A percentile compares a stretch with the other conserved stretches of the same genome.
Conservation (phyloP, 2,329 filamentous ascomycete genomes). For the Cadophora gregata region DNA sequence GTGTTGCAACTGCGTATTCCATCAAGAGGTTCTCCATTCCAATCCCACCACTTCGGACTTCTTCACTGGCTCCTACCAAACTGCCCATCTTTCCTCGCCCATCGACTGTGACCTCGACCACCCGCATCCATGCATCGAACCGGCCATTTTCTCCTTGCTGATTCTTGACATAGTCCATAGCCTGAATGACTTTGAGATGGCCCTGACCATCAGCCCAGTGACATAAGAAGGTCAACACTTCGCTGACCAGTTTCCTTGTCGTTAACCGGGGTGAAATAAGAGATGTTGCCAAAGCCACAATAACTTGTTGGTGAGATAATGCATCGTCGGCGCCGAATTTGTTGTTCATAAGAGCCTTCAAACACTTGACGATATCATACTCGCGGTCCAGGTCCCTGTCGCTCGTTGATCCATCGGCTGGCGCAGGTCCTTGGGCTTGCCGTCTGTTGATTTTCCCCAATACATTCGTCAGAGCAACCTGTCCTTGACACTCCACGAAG, state of each 20-base stretch:
- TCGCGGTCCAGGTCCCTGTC: conserved; percentile 75
- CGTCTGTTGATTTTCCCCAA: conserved; percentile 92
- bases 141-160: conserved; percentile 90
- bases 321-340: conserved; percentile 98
- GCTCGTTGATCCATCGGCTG: conserved; percentile 55
- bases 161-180: conserved; percentile 88
- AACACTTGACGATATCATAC: conserved; percentile 96
- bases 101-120: conserved; percentile 96
- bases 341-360: conserved; percentile 99
- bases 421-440: conserved; percentile 70
- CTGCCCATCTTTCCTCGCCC: conserved; percentile 99
- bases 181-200: conserved; percentile 91
- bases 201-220: conserved; percentile 91
- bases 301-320: conserved; percentile 85
- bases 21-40: conserved; percentile 99
- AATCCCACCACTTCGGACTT: conserved; percentile 93
- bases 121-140: conserved; percentile 98
- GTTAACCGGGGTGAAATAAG: conserved; percentile 88
- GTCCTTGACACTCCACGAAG: conserved; percentile 96
- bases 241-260: conserved; percentile 92
- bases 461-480: conserved; percentile 93
- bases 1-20: conserved; percentile 96
- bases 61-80: conserved; percentile 93
- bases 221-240: conserved; percentile 94
- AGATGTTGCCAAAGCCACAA: conserved; percentile 85